phyloP scores from a whole-genome alignment of 179 eudicot species.

The Amaranthus tricolor region DNA sequence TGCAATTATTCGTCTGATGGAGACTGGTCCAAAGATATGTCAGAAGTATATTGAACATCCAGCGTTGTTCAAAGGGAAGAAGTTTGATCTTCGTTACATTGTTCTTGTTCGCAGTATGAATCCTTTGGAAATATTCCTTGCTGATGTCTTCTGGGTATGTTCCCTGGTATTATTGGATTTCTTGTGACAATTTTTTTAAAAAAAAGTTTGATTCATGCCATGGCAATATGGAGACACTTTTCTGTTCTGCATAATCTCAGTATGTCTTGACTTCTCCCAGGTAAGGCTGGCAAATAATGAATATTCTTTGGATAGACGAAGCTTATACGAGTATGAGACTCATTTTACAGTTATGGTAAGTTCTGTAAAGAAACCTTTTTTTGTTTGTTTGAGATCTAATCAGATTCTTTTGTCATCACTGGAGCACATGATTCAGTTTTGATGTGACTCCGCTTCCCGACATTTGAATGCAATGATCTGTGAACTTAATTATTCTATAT shows the following conservation, averaged over 20 bases:
- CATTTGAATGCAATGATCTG: neutral
- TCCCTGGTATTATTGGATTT: constrained; percentile 1
- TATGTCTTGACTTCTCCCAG: constrained; percentile 37
- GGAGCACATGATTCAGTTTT: no score
- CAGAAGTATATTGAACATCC: constrained; percentile 97
- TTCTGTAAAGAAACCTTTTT: neutral
- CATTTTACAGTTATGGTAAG: constrained; percentile 99
- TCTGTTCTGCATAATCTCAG: neutral
- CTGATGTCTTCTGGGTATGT: constrained; percentile 90
- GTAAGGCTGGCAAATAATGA: constrained; percentile 85
- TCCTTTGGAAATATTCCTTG: constrained; percentile 84
- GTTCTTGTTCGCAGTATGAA: constrained; percentile 84
- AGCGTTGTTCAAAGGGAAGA: constrained; percentile 79
- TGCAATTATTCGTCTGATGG: constrained; percentile 95
- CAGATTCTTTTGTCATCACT: neutral
- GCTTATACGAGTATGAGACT: constrained; percentile 89
- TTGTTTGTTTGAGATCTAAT: neutral
- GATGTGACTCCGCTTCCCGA: no score
- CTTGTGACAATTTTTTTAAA: neutral
- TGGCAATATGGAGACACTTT: neutral
- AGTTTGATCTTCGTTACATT: constrained; percentile 93
- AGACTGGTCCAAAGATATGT: constrained; percentile 97
- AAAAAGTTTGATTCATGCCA: neutral
- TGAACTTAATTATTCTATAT: neutral
- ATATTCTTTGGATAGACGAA: constrained; percentile 69